These are phyloP conservation scores for Candida ulmi DNA, from an alignment of 805 yeast genomes.

Conservation along the genomic window DNA sequence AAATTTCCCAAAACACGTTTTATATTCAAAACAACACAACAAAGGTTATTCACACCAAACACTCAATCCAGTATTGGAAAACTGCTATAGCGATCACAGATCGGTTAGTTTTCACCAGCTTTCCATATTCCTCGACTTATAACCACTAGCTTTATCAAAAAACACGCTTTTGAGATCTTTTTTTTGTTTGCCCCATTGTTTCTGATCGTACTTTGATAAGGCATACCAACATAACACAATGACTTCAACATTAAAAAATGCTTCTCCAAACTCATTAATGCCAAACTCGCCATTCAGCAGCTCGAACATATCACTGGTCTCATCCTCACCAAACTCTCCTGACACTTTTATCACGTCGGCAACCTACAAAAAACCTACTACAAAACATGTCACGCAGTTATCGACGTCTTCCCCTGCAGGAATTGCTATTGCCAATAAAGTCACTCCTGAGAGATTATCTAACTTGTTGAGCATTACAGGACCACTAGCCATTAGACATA, in stretches of 20 bases:
- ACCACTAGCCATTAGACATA: conserved; percentile 85
- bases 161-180: too few species aligned
- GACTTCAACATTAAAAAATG: neutral
- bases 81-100: too few species aligned
- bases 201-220: conserved; percentile 3
- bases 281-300: conserved; percentile 21
- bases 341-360: conserved; percentile 19
- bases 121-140: too few species aligned
- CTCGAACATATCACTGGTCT: conserved; percentile 15
- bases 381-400: conserved; percentile 30
- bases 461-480: conserved; percentile 66
- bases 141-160: too few species aligned
- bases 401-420: conserved; percentile 86
- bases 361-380: conserved; percentile 21
- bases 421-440: conserved; percentile 78
- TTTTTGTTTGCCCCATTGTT: neutral
- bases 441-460: conserved; percentile 75
- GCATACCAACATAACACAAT: neutral
- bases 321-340: conserved; percentile 18
- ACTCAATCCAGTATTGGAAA: neutral
- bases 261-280: conserved; percentile 20
- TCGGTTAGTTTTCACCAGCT: too few species aligned
- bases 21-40: neutral
- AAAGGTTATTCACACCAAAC: too few species aligned
- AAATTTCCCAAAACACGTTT: neutral